Base-by-base conservation (phyloP, 148 eudicot species). In the Limonium bicolor region DNA sequence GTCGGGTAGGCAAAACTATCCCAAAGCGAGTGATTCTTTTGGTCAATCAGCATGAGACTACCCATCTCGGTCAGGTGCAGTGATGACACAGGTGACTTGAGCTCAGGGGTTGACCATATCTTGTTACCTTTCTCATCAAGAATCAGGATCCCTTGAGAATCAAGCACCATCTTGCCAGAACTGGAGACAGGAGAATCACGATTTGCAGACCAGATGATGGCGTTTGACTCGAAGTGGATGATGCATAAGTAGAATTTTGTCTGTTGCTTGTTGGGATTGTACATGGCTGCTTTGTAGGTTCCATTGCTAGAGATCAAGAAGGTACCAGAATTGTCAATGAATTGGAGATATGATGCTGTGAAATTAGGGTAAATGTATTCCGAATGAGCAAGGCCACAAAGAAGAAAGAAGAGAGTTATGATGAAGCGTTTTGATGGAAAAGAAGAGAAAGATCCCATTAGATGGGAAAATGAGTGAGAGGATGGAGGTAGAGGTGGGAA, bases 151-250 rank as follows among this genome's bases (percentile, higher is more conserved):
- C 95, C 95, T 27, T 29, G 36, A 11, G 26, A 4, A 27, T 77
- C 60, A 8, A 86, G 65, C 16, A 14, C 58, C 70, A 80, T 54
- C 33, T 21, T 24, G 36, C 80, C 95, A 0, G 72, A 61, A 15
- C 18, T 61, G 1, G 86, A 74, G 28, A 70, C 39, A 3, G 95
- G 77, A 30, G 62, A 46, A 38, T 81, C 67, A 0, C 76, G 78
- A 26, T 86, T 86, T 7, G 92, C 95, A 7, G 92, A 63, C 95
- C 95, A 85, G 22, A 50, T 50, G 61, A 80, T 42, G 21, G 66
- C 53, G 54, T 65, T 54, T 36, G 95, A 77, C 2, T 46, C 68
- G 20, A 27, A 59, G 38, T 85, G 95, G 60, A 80, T 60, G 41
- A 85, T 59, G 41, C 80, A 74, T 13, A 85, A 57, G 56, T 85